These are phyloP conservation scores for Mortierella claussenii DNA, from an alignment of 192 early-diverging fungal genomes.

Conservation along the genomic window DNA sequence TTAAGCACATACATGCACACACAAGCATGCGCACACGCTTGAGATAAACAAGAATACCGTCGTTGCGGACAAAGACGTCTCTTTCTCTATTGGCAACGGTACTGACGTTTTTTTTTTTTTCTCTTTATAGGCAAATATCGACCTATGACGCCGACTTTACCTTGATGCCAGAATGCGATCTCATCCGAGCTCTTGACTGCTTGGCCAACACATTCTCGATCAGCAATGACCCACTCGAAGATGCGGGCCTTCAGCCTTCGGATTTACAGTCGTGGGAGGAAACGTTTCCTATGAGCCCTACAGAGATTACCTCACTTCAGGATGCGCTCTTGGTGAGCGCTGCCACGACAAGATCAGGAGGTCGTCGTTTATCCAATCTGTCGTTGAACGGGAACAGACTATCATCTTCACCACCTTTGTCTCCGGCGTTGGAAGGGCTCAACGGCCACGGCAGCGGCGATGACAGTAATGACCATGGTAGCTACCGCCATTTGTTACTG, in stretches of 20 bases:
- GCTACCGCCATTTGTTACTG: no score
- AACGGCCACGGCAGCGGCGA: neutral
- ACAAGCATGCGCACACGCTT: no score
- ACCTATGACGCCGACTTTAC: conserved; percentile 53
- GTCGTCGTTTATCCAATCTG: conserved; percentile 27
- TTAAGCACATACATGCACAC: no score
- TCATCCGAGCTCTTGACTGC: conserved; percentile 38
- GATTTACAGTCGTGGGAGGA: conserved; percentile 44
- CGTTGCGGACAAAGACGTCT: no score
- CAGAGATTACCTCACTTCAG: conserved; percentile 36
- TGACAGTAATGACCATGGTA: neutral
- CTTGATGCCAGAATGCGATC: conserved; percentile 49
- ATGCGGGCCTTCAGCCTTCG: conserved; percentile 18
- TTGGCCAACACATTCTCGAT: conserved; percentile 25
- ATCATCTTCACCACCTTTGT: no score
- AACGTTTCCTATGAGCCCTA: conserved; percentile 26
- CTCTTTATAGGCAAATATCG: conserved; percentile 42
- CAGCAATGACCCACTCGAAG: conserved; percentile 37
- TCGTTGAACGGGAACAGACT: no score
- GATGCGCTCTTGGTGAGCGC: conserved; percentile 35
- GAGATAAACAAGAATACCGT: no score
- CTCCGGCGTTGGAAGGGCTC: neutral
- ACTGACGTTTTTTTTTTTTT: neutral
- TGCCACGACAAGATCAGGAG: conserved; percentile 11
- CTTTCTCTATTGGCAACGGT: no score